Conservation (phyloP, 495 filamentous ascomycete species). For the Podospora anserina region DNA sequence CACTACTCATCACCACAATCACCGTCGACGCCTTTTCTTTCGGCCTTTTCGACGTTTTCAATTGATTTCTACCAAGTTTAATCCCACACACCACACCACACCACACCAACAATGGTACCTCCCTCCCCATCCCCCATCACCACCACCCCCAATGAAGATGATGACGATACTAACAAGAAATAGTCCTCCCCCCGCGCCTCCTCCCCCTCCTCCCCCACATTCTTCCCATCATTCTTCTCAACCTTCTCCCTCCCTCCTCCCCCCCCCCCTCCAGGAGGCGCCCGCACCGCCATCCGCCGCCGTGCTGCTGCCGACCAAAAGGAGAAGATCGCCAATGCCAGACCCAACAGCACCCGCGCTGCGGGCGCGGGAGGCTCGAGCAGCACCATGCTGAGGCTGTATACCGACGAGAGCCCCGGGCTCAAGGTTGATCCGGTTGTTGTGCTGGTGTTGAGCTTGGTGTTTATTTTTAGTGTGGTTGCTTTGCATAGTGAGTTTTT, state of each 20-base stretch:
- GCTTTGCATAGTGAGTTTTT: constrained; percentile 81
- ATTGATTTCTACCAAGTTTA: constrained; percentile 2
- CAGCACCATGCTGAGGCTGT: constrained; percentile 99
- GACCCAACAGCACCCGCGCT: constrained; percentile 85
- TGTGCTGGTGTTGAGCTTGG: constrained; percentile 87
- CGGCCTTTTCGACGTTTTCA: not conserved
- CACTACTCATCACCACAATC: constrained; percentile 17
- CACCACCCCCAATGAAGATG: not conserved
- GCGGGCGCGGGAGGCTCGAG: constrained; percentile 94
- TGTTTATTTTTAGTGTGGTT: constrained; percentile 98
- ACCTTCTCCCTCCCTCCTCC: too few relatives aligned
- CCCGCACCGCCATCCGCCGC: constrained; percentile 88
- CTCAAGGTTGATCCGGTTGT: constrained; percentile 97
- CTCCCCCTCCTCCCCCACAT: constrained; percentile 69
- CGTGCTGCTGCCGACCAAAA: constrained; percentile 93
- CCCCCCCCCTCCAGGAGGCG: constrained; percentile 88
- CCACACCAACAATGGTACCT: constrained; percentile 30
- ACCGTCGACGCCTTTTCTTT: constrained; percentile 11
- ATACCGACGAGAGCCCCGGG: constrained; percentile 96
- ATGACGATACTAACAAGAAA: not conserved
- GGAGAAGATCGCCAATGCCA: constrained; percentile 85
- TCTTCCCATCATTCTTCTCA: too few relatives aligned
- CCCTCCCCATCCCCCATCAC: not conserved
- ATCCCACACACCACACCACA: constrained; percentile 19
- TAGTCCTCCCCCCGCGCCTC: constrained; percentile 74